Percentiles rank a stretch among this genome's conserved stretches.
Conservation (phyloP, 139 green algal genomes). For the Helicosporidium sp. region DNA sequence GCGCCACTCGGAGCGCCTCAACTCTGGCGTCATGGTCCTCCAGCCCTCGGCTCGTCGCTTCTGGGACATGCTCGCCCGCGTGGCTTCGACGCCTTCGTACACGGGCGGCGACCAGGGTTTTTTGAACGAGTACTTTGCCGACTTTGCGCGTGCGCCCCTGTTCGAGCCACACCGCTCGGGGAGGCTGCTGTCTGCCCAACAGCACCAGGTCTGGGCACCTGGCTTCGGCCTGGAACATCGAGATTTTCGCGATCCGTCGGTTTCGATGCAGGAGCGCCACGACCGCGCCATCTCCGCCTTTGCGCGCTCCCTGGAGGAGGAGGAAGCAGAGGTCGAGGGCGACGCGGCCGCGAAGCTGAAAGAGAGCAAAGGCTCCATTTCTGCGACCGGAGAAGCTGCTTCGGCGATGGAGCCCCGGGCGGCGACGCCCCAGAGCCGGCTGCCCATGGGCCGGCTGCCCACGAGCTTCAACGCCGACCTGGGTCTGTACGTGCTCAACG, state of each 20-base stretch:
- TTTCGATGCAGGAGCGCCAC: no score
- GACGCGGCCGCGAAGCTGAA: no score
- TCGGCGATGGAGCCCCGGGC: not conserved
- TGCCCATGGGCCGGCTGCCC: constrained; percentile 33
- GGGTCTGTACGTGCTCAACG: constrained; percentile 44
- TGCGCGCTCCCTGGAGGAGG: no score
- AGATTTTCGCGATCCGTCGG: no score
- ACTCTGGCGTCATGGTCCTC: constrained; percentile 49
- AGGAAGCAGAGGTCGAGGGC: no score
- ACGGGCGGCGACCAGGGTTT: constrained; percentile 49
- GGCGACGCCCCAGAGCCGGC: no score
- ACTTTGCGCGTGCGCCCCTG: constrained; percentile 32
- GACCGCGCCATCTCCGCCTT: no score
- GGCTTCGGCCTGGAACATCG: not conserved
- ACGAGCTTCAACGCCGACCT: constrained; percentile 52
- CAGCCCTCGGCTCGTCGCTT: constrained; percentile 24
- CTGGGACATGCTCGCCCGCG: constrained; percentile 39
- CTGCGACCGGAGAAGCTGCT: not conserved
- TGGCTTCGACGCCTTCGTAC: constrained; percentile 34
- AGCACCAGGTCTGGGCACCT: not conserved
- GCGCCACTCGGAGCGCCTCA: constrained; percentile 51
- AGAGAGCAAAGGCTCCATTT: no score
- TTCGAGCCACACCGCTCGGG: no score
- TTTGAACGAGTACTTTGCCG: constrained; percentile 44
- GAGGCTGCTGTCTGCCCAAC: not conserved